Evolutionary conservation across 345 rosid species (phyloP).

Genomic region (Geranium rotundifolium): DNA sequence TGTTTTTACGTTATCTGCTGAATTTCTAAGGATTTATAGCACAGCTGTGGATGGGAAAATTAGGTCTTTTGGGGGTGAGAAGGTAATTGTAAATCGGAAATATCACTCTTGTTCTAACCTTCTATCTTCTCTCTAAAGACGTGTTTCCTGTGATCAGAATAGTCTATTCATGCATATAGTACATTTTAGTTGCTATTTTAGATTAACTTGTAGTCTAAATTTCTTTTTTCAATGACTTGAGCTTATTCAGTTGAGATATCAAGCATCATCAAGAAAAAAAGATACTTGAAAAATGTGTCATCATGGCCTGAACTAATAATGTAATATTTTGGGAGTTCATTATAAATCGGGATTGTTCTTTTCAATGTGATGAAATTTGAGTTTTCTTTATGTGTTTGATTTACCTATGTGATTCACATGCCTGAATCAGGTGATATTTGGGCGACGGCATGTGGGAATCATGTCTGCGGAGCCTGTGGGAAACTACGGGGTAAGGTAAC

Average conservation of each 20-base stretch:
- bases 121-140: too few species aligned
- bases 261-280: neutral
- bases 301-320: neutral
- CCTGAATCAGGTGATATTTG: constrained; percentile 58
- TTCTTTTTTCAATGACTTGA: too few species aligned
- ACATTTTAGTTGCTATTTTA: too few species aligned
- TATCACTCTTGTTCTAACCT: neutral
- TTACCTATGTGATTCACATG: neutral
- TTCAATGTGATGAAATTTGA: neutral
- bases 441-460: constrained; percentile 84
- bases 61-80: constrained; percentile 72
- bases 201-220: neutral
- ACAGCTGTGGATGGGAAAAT: constrained; percentile 89
- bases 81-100: constrained; percentile 28
- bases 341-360: neutral
- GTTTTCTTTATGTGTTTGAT: neutral
- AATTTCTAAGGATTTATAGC: constrained; percentile 64
- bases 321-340: neutral
- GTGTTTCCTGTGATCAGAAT: neutral
- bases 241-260: too few species aligned
- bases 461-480: constrained; percentile 93
- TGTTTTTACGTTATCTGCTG: constrained; percentile 55
- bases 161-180: neutral
- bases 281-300: neutral
- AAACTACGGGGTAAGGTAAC: constrained; percentile 87